Percentiles rank a stretch among this genome's conserved stretches.
phyloP scores from a whole-genome alignment of 176 grass and related monocot species.

The Triticum urartu region DNA sequence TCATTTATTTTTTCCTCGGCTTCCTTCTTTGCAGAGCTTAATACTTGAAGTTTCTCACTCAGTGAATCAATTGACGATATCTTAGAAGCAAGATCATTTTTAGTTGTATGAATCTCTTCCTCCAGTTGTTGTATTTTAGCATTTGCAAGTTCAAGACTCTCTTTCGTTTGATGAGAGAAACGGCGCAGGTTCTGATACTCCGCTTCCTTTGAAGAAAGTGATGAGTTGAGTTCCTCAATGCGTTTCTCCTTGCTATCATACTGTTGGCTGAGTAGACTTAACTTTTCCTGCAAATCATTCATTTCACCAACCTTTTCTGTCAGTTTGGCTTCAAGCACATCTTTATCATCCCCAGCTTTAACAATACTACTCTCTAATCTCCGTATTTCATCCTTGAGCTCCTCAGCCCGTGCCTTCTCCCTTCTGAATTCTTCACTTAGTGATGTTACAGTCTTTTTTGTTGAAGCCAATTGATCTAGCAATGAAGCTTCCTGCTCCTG shows the following conservation, averaged over 20 bases:
- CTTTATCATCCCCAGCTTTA: conserved; percentile 60
- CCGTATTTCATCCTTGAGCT: conserved; percentile 70
- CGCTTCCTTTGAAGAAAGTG: conserved; percentile 69
- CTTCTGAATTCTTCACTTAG: conserved; percentile 65
- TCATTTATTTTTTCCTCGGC: conserved; percentile 52
- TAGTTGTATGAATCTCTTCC: conserved; percentile 57
- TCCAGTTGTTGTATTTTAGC: conserved; percentile 66
- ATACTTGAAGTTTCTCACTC: conserved; percentile 56
- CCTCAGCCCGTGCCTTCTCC: conserved; percentile 56
- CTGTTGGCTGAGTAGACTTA: conserved; percentile 56
- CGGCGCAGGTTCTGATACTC: conserved; percentile 54
- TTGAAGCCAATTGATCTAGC: conserved; percentile 58
- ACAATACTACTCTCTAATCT: conserved; percentile 57
- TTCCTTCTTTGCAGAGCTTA: conserved; percentile 66
- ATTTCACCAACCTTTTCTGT: conserved; percentile 56
- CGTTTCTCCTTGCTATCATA: conserved; percentile 61
- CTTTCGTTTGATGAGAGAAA: conserved; percentile 50
- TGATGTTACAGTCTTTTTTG: conserved; percentile 51
- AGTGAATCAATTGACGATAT: conserved; percentile 66
- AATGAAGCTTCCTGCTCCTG: conserved; percentile 69
- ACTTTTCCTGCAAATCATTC: conserved; percentile 61
- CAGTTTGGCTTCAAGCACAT: conserved; percentile 61
- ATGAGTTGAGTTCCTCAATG: conserved; percentile 59
- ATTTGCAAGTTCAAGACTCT: conserved; percentile 61
- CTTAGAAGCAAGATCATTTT: conserved; percentile 58